phyloP scores from a whole-genome alignment of 164 flowering plant species.

The Kingdonia uniflora region DNA sequence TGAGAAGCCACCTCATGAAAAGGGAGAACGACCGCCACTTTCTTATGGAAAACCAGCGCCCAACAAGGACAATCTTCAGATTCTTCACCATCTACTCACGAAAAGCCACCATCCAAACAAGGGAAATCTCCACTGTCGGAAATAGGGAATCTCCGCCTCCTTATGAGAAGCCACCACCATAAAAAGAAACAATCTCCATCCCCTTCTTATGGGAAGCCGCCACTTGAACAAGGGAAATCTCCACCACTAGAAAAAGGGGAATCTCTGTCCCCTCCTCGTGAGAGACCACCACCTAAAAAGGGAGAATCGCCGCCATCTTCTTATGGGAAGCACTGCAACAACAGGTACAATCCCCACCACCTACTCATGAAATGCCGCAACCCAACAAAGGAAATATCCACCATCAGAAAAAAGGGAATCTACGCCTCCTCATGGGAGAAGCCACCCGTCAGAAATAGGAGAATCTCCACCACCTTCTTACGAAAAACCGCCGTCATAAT shows the following conservation, averaged over 20 bases:
- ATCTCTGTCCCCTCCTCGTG: neutral
- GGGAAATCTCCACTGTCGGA: neutral
- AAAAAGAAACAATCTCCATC: neutral
- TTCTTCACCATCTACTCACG: no score
- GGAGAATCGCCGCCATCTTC: neutral
- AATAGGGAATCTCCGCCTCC: no score
- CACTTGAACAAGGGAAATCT: neutral
- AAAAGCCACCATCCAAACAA: slow-evolving; percentile 5
- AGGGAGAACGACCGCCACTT: slow-evolving; percentile 1
- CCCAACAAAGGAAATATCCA: neutral
- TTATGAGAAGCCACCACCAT: neutral
- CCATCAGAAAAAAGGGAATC: no score
- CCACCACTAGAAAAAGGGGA: slow-evolving; percentile 4
- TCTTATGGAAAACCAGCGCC: slow-evolving; percentile 1
- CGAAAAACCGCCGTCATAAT: neutral
- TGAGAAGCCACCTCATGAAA: neutral
- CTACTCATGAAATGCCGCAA: no score
- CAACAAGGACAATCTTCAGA: no score
- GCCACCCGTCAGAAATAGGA: slow-evolving; percentile 4
- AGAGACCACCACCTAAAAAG: neutral
- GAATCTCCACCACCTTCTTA: neutral
- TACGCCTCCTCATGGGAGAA: slow-evolving; percentile 1
- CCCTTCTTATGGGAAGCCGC: slow-evolving; percentile 5
- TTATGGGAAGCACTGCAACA: neutral
- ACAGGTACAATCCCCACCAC: no score